Evolutionary conservation across 164 flowering plant species (phyloP).

Genomic region (Kingdonia uniflora): DNA sequence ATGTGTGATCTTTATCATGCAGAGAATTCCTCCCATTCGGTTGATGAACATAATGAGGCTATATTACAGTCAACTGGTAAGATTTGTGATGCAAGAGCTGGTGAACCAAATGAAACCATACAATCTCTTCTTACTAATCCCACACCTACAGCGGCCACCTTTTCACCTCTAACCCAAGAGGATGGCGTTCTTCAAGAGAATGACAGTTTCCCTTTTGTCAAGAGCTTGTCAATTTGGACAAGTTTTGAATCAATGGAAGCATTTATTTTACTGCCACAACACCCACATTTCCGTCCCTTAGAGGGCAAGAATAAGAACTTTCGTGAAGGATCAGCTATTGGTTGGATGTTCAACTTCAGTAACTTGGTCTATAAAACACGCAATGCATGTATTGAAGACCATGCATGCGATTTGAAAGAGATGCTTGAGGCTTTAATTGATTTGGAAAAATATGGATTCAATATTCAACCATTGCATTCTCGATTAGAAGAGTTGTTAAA

Average conservation of each 20-base stretch:
- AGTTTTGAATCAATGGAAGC: background rate
- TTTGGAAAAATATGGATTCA: background rate
- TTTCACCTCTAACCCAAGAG: too few species aligned
- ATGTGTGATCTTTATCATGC: too few species aligned
- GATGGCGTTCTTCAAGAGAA: too few species aligned
- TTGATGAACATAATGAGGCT: too few species aligned
- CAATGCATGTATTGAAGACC: background rate
- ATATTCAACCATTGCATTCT: background rate
- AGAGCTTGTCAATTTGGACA: background rate
- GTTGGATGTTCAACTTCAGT: background rate
- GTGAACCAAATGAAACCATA: too few species aligned
- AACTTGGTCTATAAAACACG: background rate
- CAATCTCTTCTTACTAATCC: too few species aligned
- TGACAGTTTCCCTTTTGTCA: background rate
- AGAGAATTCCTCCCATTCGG: too few species aligned
- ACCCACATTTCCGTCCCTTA: constrained; percentile 1
- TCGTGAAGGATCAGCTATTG: background rate
- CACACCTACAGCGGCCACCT: too few species aligned
- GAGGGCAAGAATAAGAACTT: background rate
- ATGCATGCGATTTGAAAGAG: background rate
- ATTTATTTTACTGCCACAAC: background rate
- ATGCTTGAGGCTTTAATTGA: background rate
- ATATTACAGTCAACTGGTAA: too few species aligned
- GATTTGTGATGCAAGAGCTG: too few species aligned
- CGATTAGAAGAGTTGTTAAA: background rate